Percentiles rank a stretch among this genome's conserved stretches.
phyloP scores from a whole-genome alignment of 1,284 basidiomycete genomes.

The Cystobasidium pallidum region DNA sequence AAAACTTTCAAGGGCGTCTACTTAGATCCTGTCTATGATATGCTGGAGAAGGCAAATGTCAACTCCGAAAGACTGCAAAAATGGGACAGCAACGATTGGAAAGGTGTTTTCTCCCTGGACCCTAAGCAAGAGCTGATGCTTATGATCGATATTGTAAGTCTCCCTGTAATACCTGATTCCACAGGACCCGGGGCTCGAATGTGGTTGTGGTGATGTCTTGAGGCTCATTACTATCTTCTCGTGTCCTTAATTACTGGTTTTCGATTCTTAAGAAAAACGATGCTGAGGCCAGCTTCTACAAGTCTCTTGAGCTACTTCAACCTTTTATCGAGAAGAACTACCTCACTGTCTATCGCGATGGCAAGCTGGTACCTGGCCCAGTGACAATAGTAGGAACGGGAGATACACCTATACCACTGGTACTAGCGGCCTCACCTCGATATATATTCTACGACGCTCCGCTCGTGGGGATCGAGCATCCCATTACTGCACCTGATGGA shows the following conservation, averaged over 20 bases:
- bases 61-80: conserved; percentile 11
- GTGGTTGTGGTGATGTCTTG: too few species aligned
- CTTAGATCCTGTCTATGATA: conserved; percentile 19
- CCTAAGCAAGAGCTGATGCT: conserved; percentile 39
- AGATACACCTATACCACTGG: conserved; percentile 51
- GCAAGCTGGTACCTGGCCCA: conserved; percentile 49
- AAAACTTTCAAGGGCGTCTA: conserved; percentile 23
- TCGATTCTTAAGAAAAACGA: conserved; percentile 21
- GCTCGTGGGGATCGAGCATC: conserved; percentile 45
- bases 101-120: conserved; percentile 21
- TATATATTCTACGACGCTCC: conserved; percentile 56
- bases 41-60: conserved; percentile 18
- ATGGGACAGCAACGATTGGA: conserved; percentile 28
- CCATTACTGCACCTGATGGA: conserved; percentile 33
- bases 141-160: conserved; percentile 34
- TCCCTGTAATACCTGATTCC: not conserved
- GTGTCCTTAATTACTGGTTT: too few species aligned
- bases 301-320: conserved; percentile 33
- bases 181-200: too few species aligned
- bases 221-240: too few species aligned
- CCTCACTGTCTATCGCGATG: conserved; percentile 43
- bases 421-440: conserved; percentile 49
- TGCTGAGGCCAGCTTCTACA: conserved; percentile 10
- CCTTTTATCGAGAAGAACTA: conserved; percentile 44
- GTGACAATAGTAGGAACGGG: conserved; percentile 55